These are phyloP conservation scores for Penicillium sp. DNA, from an alignment of 2,329 filamentous ascomycete species.

Conservation along the genomic window DNA sequence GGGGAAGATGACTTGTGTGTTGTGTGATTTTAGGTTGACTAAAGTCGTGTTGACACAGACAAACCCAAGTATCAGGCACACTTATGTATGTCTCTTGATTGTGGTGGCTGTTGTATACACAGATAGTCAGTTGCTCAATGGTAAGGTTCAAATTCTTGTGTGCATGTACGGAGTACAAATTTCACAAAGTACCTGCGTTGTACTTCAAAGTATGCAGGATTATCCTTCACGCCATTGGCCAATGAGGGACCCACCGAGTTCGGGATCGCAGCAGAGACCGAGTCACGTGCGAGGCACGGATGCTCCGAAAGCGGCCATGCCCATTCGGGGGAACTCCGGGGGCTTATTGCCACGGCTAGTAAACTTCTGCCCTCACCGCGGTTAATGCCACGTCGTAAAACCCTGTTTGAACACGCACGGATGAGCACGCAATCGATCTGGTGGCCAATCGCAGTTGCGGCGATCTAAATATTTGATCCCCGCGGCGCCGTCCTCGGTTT, in stretches of 20 bases:
- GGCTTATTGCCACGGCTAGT: neutral
- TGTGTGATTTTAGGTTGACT: too few species aligned
- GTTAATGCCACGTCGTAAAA: neutral
- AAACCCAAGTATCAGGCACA: too few species aligned
- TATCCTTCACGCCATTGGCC: neutral
- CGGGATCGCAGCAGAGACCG: neutral
- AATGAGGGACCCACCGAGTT: neutral
- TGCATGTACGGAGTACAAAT: neutral
- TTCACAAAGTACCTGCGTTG: neutral
- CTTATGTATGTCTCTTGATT: too few species aligned
- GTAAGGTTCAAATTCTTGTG: too few species aligned
- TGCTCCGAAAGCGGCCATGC: constrained; percentile 2
- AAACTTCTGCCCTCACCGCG: neutral
- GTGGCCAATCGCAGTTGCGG: neutral
- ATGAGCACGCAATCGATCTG: constrained; percentile 31
- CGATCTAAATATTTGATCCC: neutral
- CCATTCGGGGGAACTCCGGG: neutral
- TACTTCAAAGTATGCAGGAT: neutral
- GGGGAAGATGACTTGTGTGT: too few species aligned
- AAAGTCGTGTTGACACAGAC: too few species aligned
- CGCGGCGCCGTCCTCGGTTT: constrained; percentile 15
- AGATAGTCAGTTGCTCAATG: too few species aligned
- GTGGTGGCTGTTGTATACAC: too few species aligned
- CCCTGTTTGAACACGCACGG: neutral
- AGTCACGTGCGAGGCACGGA: neutral